Evolutionary conservation across 441 rosid genomes (phyloP), one percentile per base, ranked within the genome.

Genomic region (Gossypium davidsonii): DNA sequence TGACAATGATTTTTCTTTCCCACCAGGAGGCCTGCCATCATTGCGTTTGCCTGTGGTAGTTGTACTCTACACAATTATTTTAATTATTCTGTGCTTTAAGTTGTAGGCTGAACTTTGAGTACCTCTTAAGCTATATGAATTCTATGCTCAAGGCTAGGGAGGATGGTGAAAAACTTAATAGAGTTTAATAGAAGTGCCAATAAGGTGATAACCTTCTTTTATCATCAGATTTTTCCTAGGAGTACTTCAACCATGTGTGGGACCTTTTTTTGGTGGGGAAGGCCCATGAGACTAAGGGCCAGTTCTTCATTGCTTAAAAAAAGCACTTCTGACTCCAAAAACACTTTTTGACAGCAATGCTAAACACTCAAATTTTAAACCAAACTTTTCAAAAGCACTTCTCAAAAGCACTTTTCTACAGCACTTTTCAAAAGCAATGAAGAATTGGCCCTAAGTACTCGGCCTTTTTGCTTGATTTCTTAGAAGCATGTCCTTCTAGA

Each of bases 41-140:
- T 84, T 95, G 56, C 97, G 79, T 65, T 87, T 95, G 73, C 99
- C 98, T 55, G 86, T 85, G 97, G 99, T 95, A 91, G 88, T 91
- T 82, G 87, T 91, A 82, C 85, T 83, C 57, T 26, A 71, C 67
- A 74, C 65, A 42, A 60, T 71, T 46, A 62, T 6, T 66, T 67
- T 70, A 65, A 71, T 17, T 49, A 3, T 26, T 58, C 52, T 52
- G 2, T 72, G 66, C 4, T 70, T 9, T 74, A 10, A 58, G 12
- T 77, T 23, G 57, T 72, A 39, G 59, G 60, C 20, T 72, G 6
- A 51, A 49, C 60, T 59, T 37, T 9, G 18, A 44, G 5, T 23
- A n/a, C 42, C 1, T 46, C 34, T 46, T 71, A 14, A 44, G 15
- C 57, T 15, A 71, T 46, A 8, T 6, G 17, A 37, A 57, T 44